Evolutionary conservation across 768 basidiomycete species (phyloP).

Genomic region (button mushroom (Agaricus bisporus)): DNA sequence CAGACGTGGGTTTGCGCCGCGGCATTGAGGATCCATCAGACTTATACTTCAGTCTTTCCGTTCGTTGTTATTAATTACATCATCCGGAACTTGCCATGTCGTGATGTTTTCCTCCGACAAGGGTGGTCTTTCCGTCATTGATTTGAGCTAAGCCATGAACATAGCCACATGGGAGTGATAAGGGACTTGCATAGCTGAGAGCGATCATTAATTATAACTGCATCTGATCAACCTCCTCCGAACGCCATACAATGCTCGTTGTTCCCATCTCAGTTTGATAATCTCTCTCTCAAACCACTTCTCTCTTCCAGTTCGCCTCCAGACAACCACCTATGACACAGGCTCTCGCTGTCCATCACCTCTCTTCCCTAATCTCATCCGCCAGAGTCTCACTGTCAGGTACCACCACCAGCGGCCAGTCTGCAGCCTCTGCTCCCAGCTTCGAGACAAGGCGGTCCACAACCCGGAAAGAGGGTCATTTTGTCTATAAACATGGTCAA

Average conservation of each 20-base stretch:
- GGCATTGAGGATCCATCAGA: constrained; percentile 11
- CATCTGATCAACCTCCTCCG: constrained; percentile 1
- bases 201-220: too few species aligned
- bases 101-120: background rate
- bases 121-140: background rate
- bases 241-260: background rate
- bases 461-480: constrained; percentile 49
- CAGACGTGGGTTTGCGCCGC: constrained; percentile 51
- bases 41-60: background rate
- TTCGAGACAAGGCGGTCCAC: constrained; percentile 31
- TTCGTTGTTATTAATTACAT: background rate
- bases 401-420: constrained; percentile 10
- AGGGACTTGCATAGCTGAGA: too few species aligned
- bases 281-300: background rate
- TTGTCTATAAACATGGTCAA: constrained; percentile 53
- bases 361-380: constrained; percentile 9
- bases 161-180: too few species aligned
- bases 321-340: background rate
- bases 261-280: constrained; percentile 7
- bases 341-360: background rate
- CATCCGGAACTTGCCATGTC: background rate
- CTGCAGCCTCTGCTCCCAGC: constrained; percentile 18
- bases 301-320: background rate
- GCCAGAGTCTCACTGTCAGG: background rate
- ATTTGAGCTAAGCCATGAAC: background rate